Evolutionary conservation across 2,329 filamentous ascomycete genomes (phyloP), one percentile per base, ranked within the genome.

Genomic region (Balansia obtecta): DNA sequence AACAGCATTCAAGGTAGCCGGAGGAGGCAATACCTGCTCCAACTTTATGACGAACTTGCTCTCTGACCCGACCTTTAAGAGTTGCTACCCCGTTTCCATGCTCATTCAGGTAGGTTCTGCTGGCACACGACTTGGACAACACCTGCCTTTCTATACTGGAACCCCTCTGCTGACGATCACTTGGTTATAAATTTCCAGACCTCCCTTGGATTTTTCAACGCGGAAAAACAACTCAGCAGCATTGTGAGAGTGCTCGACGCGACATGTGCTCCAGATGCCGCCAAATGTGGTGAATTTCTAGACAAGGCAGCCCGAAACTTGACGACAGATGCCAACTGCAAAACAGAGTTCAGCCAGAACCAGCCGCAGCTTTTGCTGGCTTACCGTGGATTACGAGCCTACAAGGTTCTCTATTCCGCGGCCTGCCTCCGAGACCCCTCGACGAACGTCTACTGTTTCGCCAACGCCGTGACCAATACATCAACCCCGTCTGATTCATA

Each of bases 1-100:
- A 8, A 73, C 73, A 54, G 83, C 85, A 57, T 85, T 86, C 65
- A 75, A 76, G 15, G 66, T 64, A 49, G 59, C 66, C 11, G 68
- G 71, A 47, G 75, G 72, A 45, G 65, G 69, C 32, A 62, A 69
- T 22, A 68, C 70, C 5, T 90, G 86, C 60, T 78, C 81, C 3
- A 63, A 63, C 5, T 90, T 91, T 67, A 83, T 95, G 64, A 72
- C 77, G 48, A 65, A 65, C 2, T 80, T 95, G 58, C 74, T 93
- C 47, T 69, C 68, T 45, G 78, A 87, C 61, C 62, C 74, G 6
- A 81, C 78, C 3, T 88, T 93, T 58, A 76, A 79, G 57, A 65
- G 75, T 48, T 97, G 91, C 69, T 80, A 90, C 57, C 88, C 91
- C 0, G 73, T 96, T 51, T 95, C 90, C 1, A 74, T 95, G 59